Base-by-base conservation (phyloP, 805 yeast species). In the Cyberlindnera americana region DNA sequence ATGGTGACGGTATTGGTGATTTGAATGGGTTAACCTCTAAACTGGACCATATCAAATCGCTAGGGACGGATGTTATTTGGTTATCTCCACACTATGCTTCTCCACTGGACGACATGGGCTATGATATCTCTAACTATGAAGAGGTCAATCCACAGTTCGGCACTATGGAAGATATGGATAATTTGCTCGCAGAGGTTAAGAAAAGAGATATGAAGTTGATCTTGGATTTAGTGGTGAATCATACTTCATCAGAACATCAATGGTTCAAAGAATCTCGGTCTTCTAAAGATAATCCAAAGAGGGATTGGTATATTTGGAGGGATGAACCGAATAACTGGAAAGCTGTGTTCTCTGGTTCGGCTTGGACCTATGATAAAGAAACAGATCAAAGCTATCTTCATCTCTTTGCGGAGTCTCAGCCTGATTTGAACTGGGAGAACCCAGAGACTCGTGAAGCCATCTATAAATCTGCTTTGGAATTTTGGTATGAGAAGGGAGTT, bases 31-130 rank as follows among this genome's bases (percentile, higher is more conserved):
- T 77, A 42, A 62, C 72, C 43, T 65, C 73, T 15, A 67, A 69
- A 19, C 59, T 77, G 47, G 78, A 73, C 56, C 74, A 77, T 54
- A 53, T 77, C 54, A 67, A 72, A 50, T 57, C 55, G 18, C 58
- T 76, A 26, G 79, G 79, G 2, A 64, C 65, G 11, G 78, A 73
- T 41, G 69, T 72, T 12, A 59, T 77, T 30, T 77, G 82, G 83
- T 55, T 77, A 40, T 71, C 74, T 18, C 82, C 82, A 18, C 71
- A 73, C 62, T 75, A 66, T 59, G 77, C 72, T 45, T 71, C 78
- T 4, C 82, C 82, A 6, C 76, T 72, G 53, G 73, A 69, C 37
- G 82, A 77, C 54, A 76, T 77, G 81, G 83, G 83, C 4, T 77
- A 76, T 53, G 82, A 77, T 50, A 73, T 77, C 49, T 59, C 74